These are phyloP conservation scores for Kandelia obovata DNA, from an alignment of 345 rosid genomes.

Conservation along the genomic window DNA sequence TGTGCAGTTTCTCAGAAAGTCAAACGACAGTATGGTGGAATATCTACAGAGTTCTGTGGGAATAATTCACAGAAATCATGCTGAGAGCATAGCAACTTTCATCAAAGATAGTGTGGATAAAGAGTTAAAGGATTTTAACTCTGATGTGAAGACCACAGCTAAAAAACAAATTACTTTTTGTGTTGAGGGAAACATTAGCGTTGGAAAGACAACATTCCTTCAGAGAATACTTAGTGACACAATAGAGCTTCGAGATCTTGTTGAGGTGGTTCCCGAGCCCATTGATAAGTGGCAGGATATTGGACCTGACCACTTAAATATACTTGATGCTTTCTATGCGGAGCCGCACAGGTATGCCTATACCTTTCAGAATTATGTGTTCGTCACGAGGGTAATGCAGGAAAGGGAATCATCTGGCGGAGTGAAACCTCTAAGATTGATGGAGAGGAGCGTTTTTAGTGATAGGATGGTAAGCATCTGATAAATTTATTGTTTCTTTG, in stretches of 20 bases:
- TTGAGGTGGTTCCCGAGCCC: slow-evolving; percentile 98
- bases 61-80: slow-evolving; percentile 84
- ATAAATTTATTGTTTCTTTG: neutral
- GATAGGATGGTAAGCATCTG: slow-evolving; percentile 77
- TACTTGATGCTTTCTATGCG: slow-evolving; percentile 84
- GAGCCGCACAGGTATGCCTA: slow-evolving; percentile 96
- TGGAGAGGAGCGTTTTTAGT: slow-evolving; percentile 98
- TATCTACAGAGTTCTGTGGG: slow-evolving; percentile 85
- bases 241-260: slow-evolving; percentile 85
- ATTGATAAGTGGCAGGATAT: slow-evolving; percentile 93
- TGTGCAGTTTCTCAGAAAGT: slow-evolving; percentile 66
- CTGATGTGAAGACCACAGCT: slow-evolving; percentile 32
- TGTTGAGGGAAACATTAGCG: slow-evolving; percentile 97
- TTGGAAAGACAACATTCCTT: slow-evolving; percentile 97
- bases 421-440: slow-evolving; percentile 82
- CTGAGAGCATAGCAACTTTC: slow-evolving; percentile 87
- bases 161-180: slow-evolving; percentile 81
- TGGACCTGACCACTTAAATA: slow-evolving; percentile 95
- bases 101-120: slow-evolving; percentile 91
- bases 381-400: slow-evolving; percentile 97
- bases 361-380: slow-evolving; percentile 98
- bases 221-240: slow-evolving; percentile 95
- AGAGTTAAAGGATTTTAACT: slow-evolving; percentile 59
- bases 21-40: slow-evolving; percentile 83
- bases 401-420: slow-evolving; percentile 94